Evolutionary conservation across 305 asterid genomes (phyloP).

Genomic region (Fraxinus platypoda): DNA sequence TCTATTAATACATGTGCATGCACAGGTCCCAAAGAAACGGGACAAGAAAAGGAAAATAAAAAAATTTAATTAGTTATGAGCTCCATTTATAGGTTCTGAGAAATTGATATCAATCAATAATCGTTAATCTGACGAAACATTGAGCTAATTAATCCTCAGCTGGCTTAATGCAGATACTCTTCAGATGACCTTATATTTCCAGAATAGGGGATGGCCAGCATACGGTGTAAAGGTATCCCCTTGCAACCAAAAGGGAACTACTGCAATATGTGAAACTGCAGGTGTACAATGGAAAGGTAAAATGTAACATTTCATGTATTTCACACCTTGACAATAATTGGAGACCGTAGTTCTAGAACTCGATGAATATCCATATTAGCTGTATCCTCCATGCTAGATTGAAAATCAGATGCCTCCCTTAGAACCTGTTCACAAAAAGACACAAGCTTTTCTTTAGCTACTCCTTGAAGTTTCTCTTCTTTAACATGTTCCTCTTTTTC

Average conservation of each 20-base stretch:
- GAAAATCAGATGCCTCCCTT: conserved; percentile 90
- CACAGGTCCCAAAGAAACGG: background rate
- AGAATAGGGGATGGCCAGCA: background rate
- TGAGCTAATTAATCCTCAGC: background rate
- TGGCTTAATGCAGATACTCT: background rate
- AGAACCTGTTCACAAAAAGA: conserved; percentile 91
- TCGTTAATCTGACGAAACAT: background rate
- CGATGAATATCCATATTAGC: conserved; percentile 80
- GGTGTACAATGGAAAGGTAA: background rate
- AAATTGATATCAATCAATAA: background rate
- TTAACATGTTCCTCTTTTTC: conserved; percentile 39
- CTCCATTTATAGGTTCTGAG: background rate
- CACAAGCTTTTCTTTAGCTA: conserved; percentile 88
- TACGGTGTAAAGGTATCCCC: background rate
- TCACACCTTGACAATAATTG: conserved; percentile 83
- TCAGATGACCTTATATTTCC: background rate
- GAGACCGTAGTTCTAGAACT: conserved; percentile 91
- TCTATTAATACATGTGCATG: background rate
- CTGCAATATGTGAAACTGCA: background rate
- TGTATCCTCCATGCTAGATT: conserved; percentile 75
- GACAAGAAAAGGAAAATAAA: background rate
- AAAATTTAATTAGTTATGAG: background rate
- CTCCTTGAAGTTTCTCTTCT: conserved; percentile 64
- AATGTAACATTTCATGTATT: conserved; percentile 21
- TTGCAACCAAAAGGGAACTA: background rate